Conservation (phyloP, 176 grass and related monocot genomes). For the Ensete ventricosum region DNA sequence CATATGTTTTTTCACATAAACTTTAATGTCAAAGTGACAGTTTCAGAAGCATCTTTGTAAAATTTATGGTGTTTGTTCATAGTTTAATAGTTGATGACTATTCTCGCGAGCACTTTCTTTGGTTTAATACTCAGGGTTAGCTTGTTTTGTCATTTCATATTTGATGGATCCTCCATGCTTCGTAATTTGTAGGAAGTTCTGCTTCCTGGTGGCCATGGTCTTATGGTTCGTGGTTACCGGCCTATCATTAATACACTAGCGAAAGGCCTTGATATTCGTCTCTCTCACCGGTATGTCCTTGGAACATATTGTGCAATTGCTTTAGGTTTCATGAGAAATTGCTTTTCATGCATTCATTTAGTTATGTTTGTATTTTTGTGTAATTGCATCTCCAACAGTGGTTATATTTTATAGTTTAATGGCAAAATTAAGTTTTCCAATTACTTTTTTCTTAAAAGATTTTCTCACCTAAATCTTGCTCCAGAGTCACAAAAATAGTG, state of each 20-base stretch:
- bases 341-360: background rate
- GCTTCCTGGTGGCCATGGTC: conserved; percentile 93
- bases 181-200: conserved; percentile 64
- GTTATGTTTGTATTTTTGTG: background rate
- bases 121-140: background rate
- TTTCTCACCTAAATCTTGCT: conserved; percentile 27
- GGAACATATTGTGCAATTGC: background rate
- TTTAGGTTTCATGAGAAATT: background rate
- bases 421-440: background rate
- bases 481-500: conserved; percentile 72
- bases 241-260: conserved; percentile 93
- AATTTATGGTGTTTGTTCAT: background rate
- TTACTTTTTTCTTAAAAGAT: background rate
- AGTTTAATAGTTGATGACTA: background rate
- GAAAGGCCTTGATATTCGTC: conserved; percentile 87
- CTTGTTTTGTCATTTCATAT: background rate
- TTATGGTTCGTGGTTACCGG: conserved; percentile 96
- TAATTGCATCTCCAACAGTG: background rate
- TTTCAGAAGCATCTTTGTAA: background rate
- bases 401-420: background rate
- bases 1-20: background rate
- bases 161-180: conserved; percentile 18
- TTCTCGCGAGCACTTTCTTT: background rate
- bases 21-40: background rate
- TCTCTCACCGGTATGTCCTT: conserved; percentile 54